These are phyloP conservation scores for Scedosporium minutisporum DNA, from an alignment of 2,329 filamentous ascomycete genomes.

Conservation along the genomic window DNA sequence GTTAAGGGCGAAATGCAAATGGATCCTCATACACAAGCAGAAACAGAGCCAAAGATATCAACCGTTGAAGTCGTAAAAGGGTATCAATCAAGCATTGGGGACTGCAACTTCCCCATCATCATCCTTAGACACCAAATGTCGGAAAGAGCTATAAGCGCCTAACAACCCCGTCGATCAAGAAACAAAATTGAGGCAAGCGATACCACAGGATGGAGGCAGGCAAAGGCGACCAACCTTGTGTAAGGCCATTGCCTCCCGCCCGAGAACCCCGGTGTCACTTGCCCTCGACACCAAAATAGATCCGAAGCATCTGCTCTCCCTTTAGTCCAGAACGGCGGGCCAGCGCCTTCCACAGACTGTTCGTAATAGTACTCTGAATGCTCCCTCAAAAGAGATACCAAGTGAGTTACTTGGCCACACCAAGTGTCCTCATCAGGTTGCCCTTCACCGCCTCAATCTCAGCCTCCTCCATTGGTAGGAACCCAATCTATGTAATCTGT, in stretches of 20 bases:
- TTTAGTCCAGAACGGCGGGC: background rate
- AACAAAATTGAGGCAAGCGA: background rate
- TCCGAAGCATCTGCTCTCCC: background rate
- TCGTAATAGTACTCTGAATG: background rate
- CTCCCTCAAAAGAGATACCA: slow-evolving; percentile 10
- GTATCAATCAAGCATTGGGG: background rate
- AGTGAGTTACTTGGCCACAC: slow-evolving; percentile 16
- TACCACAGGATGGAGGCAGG: too few relatives aligned
- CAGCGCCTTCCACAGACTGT: background rate
- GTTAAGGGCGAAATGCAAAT: background rate
- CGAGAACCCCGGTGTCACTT: too few relatives aligned
- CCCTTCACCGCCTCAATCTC: slow-evolving; percentile 50
- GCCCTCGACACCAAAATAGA: too few relatives aligned
- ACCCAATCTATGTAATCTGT: slow-evolving; percentile 45
- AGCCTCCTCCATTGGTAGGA: slow-evolving; percentile 51
- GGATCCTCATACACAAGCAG: too few relatives aligned
- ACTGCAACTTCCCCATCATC: background rate
- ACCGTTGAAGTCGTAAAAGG: background rate
- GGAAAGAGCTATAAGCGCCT: too few relatives aligned
- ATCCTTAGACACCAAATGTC: background rate
- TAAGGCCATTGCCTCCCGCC: too few relatives aligned
- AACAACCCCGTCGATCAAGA: background rate
- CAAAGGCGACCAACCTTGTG: too few relatives aligned
- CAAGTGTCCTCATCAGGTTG: slow-evolving; percentile 44
- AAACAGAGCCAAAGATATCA: background rate